These are phyloP conservation scores for Laguncularia racemosa DNA, from an alignment of 345 rosid genomes.

Conservation along the genomic window DNA sequence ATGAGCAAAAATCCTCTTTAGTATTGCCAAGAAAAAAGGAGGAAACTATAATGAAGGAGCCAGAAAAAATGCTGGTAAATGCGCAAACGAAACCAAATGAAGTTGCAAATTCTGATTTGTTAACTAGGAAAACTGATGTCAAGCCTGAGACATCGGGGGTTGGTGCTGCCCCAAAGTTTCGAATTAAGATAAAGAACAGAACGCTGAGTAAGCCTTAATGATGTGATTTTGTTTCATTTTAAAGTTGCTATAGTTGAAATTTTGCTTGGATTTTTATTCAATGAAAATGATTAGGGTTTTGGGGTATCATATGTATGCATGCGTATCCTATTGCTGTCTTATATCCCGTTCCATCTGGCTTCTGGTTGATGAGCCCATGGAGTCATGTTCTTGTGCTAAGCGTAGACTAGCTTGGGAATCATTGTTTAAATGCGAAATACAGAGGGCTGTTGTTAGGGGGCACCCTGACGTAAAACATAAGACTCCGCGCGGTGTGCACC, in stretches of 20 bases:
- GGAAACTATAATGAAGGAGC: constrained; percentile 8
- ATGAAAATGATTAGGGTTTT: too few relatives aligned
- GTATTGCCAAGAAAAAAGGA: constrained; percentile 11
- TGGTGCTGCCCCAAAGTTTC: constrained; percentile 44
- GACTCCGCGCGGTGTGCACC: too few relatives aligned
- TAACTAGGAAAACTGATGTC: constrained; percentile 27
- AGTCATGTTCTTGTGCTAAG: too few relatives aligned
- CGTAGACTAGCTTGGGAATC: too few relatives aligned
- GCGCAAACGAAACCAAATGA: constrained; percentile 31
- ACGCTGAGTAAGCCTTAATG: constrained; percentile 29
- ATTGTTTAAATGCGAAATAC: too few relatives aligned
- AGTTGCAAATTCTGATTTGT: constrained; percentile 28
- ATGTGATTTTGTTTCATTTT: not conserved
- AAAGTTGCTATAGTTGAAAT: not conserved
- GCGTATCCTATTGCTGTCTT: too few relatives aligned
- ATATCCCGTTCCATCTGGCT: too few relatives aligned
- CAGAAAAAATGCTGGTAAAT: constrained; percentile 11
- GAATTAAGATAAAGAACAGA: constrained; percentile 66
- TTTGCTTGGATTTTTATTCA: too few relatives aligned
- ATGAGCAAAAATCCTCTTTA: constrained; percentile 22
- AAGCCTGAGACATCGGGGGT: constrained; percentile 41
- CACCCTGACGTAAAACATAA: too few relatives aligned
- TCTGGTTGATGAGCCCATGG: too few relatives aligned
- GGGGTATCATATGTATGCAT: too few relatives aligned
- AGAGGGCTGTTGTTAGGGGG: too few relatives aligned